These are phyloP conservation scores for Pestalotiopsis sp. DNA, from an alignment of 2,329 filamentous ascomycete genomes.

Conservation along the genomic window DNA sequence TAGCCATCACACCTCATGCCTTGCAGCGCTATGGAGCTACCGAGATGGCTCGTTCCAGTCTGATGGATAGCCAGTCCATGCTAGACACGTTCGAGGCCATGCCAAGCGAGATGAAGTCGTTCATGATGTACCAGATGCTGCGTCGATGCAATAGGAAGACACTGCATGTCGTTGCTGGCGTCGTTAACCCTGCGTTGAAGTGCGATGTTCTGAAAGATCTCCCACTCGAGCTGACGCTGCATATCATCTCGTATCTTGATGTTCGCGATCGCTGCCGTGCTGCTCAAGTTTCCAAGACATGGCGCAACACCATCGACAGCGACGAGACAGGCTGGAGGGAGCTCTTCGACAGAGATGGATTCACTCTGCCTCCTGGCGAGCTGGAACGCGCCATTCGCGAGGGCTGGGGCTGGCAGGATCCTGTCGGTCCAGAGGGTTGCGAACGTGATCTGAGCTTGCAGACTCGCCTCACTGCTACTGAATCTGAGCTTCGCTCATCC, in stretches of 20 bases:
- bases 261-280: constrained; percentile 84
- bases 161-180: constrained; percentile 83
- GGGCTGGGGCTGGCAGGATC: constrained; percentile 98
- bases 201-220: constrained; percentile 88
- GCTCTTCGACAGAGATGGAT: constrained; percentile 83
- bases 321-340: constrained; percentile 98
- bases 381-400: constrained; percentile 83
- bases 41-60: constrained; percentile 39
- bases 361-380: constrained; percentile 76
- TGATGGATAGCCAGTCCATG: constrained; percentile 84
- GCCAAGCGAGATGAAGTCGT: constrained; percentile 88
- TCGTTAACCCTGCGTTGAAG: constrained; percentile 92
- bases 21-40: constrained; percentile 28
- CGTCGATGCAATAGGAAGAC: constrained; percentile 86
- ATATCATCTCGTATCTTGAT: constrained; percentile 86
- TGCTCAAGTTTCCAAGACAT: constrained; percentile 91
- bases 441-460: constrained; percentile 78
- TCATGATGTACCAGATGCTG: constrained; percentile 95
- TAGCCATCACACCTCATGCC: constrained; percentile 29
- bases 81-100: constrained; percentile 89
- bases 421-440: constrained; percentile 71
- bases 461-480: constrained; percentile 53
- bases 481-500: constrained; percentile 48
- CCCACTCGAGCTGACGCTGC: constrained; percentile 83
- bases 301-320: constrained; percentile 87